Conservation (phyloP, 495 filamentous ascomycete genomes). For the Penicillium daleae region DNA sequence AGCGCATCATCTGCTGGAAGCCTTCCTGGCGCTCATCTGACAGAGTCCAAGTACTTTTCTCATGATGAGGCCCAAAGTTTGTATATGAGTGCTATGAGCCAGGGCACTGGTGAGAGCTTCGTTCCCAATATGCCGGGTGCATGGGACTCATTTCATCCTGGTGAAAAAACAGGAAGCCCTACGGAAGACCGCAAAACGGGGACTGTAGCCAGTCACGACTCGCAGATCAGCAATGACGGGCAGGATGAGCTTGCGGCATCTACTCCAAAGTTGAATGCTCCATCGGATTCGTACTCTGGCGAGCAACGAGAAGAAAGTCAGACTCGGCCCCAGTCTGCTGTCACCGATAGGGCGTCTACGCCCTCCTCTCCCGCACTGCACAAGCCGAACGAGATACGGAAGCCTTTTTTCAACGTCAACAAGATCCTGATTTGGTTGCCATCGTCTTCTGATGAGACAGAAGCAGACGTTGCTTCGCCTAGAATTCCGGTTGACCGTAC, state of each 20-base stretch:
- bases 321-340: slow-evolving; percentile 16
- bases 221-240: neutral
- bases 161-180: neutral
- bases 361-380: slow-evolving; percentile 25
- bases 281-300: slow-evolving; percentile 20
- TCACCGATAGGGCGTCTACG: slow-evolving; percentile 25
- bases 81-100: slow-evolving; percentile 82
- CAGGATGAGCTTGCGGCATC: slow-evolving; percentile 28
- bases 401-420: slow-evolving; percentile 41
- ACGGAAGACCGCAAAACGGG: neutral
- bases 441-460: slow-evolving; percentile 21
- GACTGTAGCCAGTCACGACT: neutral
- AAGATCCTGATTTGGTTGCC: slow-evolving; percentile 43
- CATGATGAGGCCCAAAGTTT: slow-evolving; percentile 94
- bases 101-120: slow-evolving; percentile 39
- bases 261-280: slow-evolving; percentile 36
- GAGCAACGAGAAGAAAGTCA: slow-evolving; percentile 19
- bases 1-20: slow-evolving; percentile 28
- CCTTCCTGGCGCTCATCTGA: slow-evolving; percentile 53
- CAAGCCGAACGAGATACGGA: slow-evolving; percentile 35
- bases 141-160: slow-evolving; percentile 54
- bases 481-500: slow-evolving; percentile 11
- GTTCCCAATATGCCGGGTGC: slow-evolving; percentile 61
- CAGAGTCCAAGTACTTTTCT: slow-evolving; percentile 79
- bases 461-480: slow-evolving; percentile 9